Base-by-base conservation (phyloP, 2,329 filamentous ascomycete genomes). In the Fusarium pseudoanthophilum region DNA sequence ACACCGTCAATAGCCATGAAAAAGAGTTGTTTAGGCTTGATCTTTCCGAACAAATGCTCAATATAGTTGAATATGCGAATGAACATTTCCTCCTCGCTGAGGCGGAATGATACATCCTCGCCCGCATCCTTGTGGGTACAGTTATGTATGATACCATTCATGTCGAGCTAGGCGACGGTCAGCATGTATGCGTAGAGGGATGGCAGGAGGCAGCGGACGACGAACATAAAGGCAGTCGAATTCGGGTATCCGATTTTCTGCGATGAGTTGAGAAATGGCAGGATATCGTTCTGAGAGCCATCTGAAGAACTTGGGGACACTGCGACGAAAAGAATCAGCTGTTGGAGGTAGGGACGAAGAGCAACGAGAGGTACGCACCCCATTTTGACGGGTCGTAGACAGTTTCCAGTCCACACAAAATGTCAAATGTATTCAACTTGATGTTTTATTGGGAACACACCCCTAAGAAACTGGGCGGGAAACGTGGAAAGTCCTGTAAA, bases 31-130 rank as follows among this genome's bases (percentile, higher is more conserved):
- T 97, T 95, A 18, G 96, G 96, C 83, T 98, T 98, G 81, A 99
- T 99, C 84, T 98, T 99, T 78, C 95, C 95, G 83, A 97, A 99
- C 60, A 99, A 84, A 85, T 99, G 96, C 83, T 99, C 96, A 75
- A 99, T 99, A 83, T 99, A 99, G 84, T 98, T 98, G 90, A 99
- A 99, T 79, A 99, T 99, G 66, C 95, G 93, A 77, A 99, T 98
- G 81, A 99, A 99, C 96, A 99, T 99, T 83, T 98, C 94, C 82
- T 99, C 95, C 82, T 99, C 97, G 64, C 92, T 95, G 84, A 98
- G 92, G 62, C 96, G 94, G 79, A 97, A 97, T 3, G 94, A 94
- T 8, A 95, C 91, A 80, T 95, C 95, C 80, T 97, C 95, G 61
- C 84, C 84, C 30, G 94, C 92, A 84, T 99, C 95, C 80, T 96